Base-by-base conservation (phyloP, 495 filamentous ascomycete species). In the Penicillium lividum region DNA sequence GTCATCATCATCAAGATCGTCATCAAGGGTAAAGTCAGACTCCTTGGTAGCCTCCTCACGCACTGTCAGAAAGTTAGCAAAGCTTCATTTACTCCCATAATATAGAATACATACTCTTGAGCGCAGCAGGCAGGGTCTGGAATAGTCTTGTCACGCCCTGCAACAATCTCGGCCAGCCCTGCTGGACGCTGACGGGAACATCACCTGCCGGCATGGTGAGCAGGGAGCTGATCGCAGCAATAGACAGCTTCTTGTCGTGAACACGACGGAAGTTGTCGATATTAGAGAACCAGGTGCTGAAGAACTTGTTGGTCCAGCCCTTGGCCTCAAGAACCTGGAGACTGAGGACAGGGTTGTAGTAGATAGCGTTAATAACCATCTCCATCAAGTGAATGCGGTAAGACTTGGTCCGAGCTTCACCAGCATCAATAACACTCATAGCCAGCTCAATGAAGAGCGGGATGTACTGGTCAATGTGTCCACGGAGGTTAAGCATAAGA, bases 251-350 rank as follows among this genome's bases (percentile, higher is more conserved):
- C 84, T 98, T 98, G 77, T 98, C 94, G 67, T 98, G 94, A 11
- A 98, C 94, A 15, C 94, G 81, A 53, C 86, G 87, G 77, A 98
- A 97, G 71, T 85, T 88, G 58, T 96, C 90, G 73, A 98, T 98
- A 72, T 86, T 97, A 31, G 90, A 88, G 73, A 98, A 98, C 94
- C 94, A 98, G 33, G 92, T 78, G 72, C 88, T 94, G 83, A 98
- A 98, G 74, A 98, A 98, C 76, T 95, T 97, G 74, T 98, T 98
- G n/a, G 94, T 98, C 93, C 91, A 97, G 55, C 84, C 87, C 54
- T 93, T 91, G n/a, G 80, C 71, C 73, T 98, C 94, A 40, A 98
- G 80, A 18, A 95, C 83, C 51, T 91, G 90, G 30, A 98, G 81
- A 59, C 89, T 78, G 57, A 96, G 82, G 36, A 81, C 70, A 3